Conservation (phyloP, 352 stramenopile species). For the Globisporangium spinosum region DNA sequence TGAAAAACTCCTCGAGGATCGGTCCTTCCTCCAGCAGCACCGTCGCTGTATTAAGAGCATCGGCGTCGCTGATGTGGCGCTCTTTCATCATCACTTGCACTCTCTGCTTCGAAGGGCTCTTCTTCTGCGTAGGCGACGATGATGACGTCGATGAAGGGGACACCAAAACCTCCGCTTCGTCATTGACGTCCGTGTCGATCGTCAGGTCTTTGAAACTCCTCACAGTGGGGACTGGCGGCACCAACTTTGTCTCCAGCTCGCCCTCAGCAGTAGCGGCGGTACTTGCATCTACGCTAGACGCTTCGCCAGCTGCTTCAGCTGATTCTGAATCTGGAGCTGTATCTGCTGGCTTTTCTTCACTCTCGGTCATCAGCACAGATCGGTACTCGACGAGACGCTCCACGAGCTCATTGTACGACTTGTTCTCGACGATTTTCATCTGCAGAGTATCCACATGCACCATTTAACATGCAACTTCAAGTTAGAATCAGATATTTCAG, state of each 20-base stretch:
- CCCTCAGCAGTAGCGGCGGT: slow-evolving; percentile 2
- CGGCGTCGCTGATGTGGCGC: slow-evolving; percentile 64
- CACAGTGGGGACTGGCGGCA: slow-evolving; percentile 1
- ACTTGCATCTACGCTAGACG: neutral
- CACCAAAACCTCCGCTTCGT: neutral
- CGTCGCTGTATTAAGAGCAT: slow-evolving; percentile 52
- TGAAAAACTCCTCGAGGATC: slow-evolving; percentile 90
- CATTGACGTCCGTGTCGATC: slow-evolving; percentile 36
- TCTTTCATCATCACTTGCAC: slow-evolving; percentile 76
- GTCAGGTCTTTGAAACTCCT: slow-evolving; percentile 32
- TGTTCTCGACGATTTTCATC: slow-evolving; percentile 78
- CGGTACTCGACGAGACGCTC: slow-evolving; percentile 92
- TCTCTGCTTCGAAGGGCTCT: slow-evolving; percentile 67
- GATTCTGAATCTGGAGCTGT: neutral
- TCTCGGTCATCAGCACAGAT: slow-evolving; percentile 62
- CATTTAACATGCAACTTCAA: neutral
- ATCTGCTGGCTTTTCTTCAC: slow-evolving; percentile 20
- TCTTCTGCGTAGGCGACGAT: slow-evolving; percentile 32
- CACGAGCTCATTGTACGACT: slow-evolving; percentile 98
- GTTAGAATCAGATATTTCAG: neutral
- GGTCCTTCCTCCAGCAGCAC: slow-evolving; percentile 72
- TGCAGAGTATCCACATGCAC: slow-evolving; percentile 14
- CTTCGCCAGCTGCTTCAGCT: slow-evolving; percentile 11
- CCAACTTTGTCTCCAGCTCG: slow-evolving; percentile 16
- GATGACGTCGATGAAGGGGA: slow-evolving; percentile 21